A percentile compares a stretch with the other conserved stretches of the same genome.
phyloP scores from a whole-genome alignment of 1,284 basidiomycete genomes.

The Phaffia rhodozyma region DNA sequence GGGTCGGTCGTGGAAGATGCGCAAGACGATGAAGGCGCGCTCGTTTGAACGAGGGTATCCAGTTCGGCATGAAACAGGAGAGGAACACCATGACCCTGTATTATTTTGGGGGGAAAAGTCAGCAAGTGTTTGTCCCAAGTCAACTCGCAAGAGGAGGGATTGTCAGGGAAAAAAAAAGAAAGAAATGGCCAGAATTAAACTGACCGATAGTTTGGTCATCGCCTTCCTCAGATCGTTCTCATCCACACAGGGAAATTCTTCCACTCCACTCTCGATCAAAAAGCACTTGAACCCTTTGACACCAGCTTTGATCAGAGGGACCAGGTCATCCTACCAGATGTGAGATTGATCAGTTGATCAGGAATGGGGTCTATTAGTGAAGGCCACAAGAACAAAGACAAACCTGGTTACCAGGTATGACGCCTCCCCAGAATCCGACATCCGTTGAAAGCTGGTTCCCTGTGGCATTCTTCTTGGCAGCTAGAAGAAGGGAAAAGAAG shows the following conservation, averaged over 20 bases:
- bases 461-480: background rate
- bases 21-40: constrained; percentile 17
- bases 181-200: constrained; percentile 20
- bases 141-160: constrained; percentile 1
- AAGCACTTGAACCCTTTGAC: constrained; percentile 94
- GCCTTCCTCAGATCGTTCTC: constrained; percentile 56
- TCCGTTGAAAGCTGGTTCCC: constrained; percentile 45
- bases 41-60: constrained; percentile 34
- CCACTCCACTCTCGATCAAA: constrained; percentile 49
- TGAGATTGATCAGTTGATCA: background rate
- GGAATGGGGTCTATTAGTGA: background rate
- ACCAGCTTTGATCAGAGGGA: constrained; percentile 56
- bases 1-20: constrained; percentile 35
- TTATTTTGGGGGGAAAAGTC: background rate
- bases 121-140: background rate
- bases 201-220: constrained; percentile 60
- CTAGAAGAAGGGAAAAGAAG: background rate
- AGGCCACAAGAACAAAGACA: constrained; percentile 16
- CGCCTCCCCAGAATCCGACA: constrained; percentile 89
- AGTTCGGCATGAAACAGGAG: constrained; percentile 87
- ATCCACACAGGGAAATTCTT: constrained; percentile 82
- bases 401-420: constrained; percentile 76
- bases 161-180: background rate
- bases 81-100: constrained; percentile 51
- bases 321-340: constrained; percentile 47